Base-by-base conservation (phyloP, 257 asterid genomes). In the Fraxinus americana region DNA sequence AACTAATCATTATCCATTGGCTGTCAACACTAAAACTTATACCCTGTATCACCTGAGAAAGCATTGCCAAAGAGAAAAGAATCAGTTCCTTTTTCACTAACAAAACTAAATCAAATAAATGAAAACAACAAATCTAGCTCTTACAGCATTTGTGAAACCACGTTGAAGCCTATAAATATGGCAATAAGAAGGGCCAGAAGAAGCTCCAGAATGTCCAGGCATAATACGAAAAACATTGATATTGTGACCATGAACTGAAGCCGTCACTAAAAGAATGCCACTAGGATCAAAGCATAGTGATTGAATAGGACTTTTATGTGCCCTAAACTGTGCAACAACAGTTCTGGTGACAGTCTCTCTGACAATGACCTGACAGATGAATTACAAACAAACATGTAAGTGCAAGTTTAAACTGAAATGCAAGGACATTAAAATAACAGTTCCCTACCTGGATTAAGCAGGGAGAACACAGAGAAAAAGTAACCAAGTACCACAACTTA, bases 231-330 rank as follows among this genome's bases (percentile, higher is more conserved):
- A 95, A 74, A 95, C 97, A 86, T 89, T 95, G 50, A 95, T 90
- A 78, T 93, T 95, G 83, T 95, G 99, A 68, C 99, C 98, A 73
- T 89, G 97, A 81, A 90, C 87, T 9, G 98, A 93, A 79, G 97
- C 97, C 0, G 97, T 91, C 80, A 95, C 98, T 86, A 92, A 41
- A 57, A 57, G 66, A 14, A 8, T 19, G 27, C 66, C 66, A 8
- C 14, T 57, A 6, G 29, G 66, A 57, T 57, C 66, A 57, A 57
- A 57, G 66, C 30, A 57, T 57, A 57, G 66, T 14, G 30, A 57
- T 21, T 57, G 66, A n/a, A 57, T 57, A 81, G 98, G 97, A 83
- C 97, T 89, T 75, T 89, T 91, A 75, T 95, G 99, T 5, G 99
- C 98, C 85, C 90, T 88, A 80, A 95, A 95, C 81, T 95, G 99